Percentiles rank a stretch among this genome's conserved stretches.
phyloP scores from a whole-genome alignment of 306 rosid genomes.

The Trichosanthes cucumerina region DNA sequence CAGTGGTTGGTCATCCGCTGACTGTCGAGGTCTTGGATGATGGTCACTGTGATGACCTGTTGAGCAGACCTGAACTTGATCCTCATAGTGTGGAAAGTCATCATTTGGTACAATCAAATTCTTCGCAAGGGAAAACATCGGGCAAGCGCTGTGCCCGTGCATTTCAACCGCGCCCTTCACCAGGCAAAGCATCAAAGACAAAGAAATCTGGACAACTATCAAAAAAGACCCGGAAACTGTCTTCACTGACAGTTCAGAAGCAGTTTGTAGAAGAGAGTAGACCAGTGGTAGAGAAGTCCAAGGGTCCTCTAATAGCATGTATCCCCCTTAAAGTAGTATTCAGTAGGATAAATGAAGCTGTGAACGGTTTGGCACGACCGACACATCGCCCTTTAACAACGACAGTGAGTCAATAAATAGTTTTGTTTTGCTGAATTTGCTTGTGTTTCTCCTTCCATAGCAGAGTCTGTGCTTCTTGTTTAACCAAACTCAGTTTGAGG shows the following conservation, averaged over 20 bases:
- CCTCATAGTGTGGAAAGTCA: conserved; percentile 21
- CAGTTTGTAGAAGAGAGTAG: conserved; percentile 48
- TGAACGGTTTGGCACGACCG: conserved; percentile 55
- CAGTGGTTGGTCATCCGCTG: conserved; percentile 88
- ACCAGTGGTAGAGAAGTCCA: conserved; percentile 44
- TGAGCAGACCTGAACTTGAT: conserved; percentile 24
- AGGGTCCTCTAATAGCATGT: conserved; percentile 70
- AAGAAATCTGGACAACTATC: conserved; percentile 56
- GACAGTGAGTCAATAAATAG: conserved; percentile 29
- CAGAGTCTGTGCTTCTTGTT: background rate
- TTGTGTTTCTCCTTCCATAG: background rate
- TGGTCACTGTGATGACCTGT: conserved; percentile 38
- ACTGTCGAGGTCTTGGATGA: conserved; percentile 58
- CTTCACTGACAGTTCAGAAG: conserved; percentile 62
- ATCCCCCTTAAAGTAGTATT: conserved; percentile 76
- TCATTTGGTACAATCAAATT: conserved; percentile 19
- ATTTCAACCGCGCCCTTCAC: conserved; percentile 14
- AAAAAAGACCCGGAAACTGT: conserved; percentile 74
- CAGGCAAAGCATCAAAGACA: conserved; percentile 34
- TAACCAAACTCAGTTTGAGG: conserved; percentile 1
- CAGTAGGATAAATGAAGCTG: conserved; percentile 81
- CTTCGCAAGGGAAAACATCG: conserved; percentile 22
- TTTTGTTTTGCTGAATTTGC: background rate
- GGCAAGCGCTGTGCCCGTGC: conserved; percentile 23
- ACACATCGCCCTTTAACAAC: conserved; percentile 28